phyloP scores from a whole-genome alignment of 257 asterid species.

The Gentiana straminea region DNA sequence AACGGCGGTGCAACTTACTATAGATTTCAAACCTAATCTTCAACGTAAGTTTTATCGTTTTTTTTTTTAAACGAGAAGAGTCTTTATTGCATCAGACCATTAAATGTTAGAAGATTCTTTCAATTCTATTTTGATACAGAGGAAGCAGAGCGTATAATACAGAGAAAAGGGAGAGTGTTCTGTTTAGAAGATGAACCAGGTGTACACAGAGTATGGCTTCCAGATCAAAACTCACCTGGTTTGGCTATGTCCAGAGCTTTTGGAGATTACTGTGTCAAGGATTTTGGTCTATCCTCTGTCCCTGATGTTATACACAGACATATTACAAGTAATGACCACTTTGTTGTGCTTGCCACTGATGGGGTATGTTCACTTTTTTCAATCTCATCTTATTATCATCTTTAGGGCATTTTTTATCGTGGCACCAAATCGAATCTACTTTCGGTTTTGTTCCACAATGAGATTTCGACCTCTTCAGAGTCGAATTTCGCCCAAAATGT shows the following conservation, averaged over 20 bases:
- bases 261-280: slow-evolving; percentile 83
- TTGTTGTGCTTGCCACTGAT: slow-evolving; percentile 81
- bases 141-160: slow-evolving; percentile 69
- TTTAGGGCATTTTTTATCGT: not conserved
- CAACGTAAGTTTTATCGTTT: slow-evolving; percentile 49
- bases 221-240: slow-evolving; percentile 75
- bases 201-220: slow-evolving; percentile 82
- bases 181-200: slow-evolving; percentile 83
- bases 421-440: not conserved
- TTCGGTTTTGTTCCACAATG: not conserved
- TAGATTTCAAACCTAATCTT: slow-evolving; percentile 88
- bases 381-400: not conserved
- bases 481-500: no score
- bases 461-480: not conserved
- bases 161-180: slow-evolving; percentile 64
- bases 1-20: slow-evolving; percentile 69
- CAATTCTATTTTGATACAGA: slow-evolving; percentile 28
- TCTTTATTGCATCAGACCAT: not conserved
- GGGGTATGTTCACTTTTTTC: slow-evolving; percentile 46
- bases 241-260: slow-evolving; percentile 97
- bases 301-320: slow-evolving; percentile 80
- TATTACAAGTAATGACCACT: slow-evolving; percentile 58
- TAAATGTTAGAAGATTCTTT: not conserved
- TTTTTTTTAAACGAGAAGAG: not conserved
- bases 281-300: slow-evolving; percentile 78